A percentile compares a stretch with the other conserved stretches of the same genome.
These are phyloP conservation scores for Rhodomyrtus tomentosa DNA, from an alignment of 345 rosid species.

Conservation along the genomic window DNA sequence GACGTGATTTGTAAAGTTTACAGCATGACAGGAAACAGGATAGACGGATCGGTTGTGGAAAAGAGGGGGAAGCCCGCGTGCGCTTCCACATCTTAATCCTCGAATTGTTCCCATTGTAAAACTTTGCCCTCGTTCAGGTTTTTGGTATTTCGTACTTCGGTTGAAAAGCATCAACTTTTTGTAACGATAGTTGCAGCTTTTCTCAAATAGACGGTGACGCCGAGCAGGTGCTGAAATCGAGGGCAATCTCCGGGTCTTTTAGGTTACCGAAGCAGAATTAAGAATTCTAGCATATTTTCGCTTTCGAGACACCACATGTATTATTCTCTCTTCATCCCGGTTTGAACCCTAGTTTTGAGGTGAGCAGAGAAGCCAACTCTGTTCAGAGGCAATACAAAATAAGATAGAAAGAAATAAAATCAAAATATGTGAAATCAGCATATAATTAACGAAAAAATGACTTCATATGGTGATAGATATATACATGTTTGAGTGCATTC, in stretches of 20 bases:
- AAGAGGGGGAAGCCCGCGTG: background rate
- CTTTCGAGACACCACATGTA: background rate
- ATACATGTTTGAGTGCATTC: no score
- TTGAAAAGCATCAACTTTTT: background rate
- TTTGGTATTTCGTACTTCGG: background rate
- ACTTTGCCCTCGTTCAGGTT: background rate
- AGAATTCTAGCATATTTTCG: background rate
- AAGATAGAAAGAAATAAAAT: background rate
- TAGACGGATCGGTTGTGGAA: background rate
- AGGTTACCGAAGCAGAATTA: background rate
- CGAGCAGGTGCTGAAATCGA: background rate
- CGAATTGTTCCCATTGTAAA: background rate
- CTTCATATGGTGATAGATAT: background rate
- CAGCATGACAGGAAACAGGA: background rate
- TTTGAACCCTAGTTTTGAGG: background rate
- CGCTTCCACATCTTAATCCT: background rate
- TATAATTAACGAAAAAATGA: background rate
- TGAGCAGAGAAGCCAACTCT: no score
- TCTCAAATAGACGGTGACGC: accelerated
- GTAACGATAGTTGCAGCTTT: background rate
- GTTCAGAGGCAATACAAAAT: background rate
- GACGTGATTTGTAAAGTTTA: background rate
- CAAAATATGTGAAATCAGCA: background rate
- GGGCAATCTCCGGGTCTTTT: background rate
- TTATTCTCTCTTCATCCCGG: background rate